Base-by-base conservation (phyloP, 108 stramenopile species). In the Discostella stelligeroides region DNA sequence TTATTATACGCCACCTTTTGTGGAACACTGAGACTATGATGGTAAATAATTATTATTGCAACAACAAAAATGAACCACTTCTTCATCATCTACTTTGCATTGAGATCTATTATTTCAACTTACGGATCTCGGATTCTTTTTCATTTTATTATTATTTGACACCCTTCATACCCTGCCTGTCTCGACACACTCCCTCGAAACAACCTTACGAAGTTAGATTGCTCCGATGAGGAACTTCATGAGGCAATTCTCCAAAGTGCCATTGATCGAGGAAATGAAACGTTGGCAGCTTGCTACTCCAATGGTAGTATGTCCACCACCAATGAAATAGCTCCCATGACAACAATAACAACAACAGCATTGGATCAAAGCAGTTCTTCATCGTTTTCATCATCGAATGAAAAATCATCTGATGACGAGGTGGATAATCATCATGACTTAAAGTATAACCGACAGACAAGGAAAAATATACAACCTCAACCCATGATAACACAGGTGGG, bases 401-500 rank as follows among this genome's bases (percentile, higher is more conserved):
- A 20, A 11, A 14, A 42, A 13, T 61, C 60, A 18, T 61, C 43
- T 9, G 43, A 17, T 3, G 34, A 34, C 5, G 34, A 3, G 34
- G 34, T 34, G 34, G 3, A n/a, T 9, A 15, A 15, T 9, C 46
- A 20, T 20, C 49, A 20, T 20, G 7, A 15, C 2, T 24, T 1
- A 4, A 18, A 47, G 7, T 4, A 47, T 2, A 18, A 47, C 46
- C 17, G 12, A 7, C 10, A 42, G 41, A 3, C 15, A 18, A 47
- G 2, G 8, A 47, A 3, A 18, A 18, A 47, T 15, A 3, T 18
- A 7, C 11, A 21, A 50, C 10, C 38, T 10, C 54, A 66, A 28
- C 53, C 25, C 45, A 81, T 88, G 81, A 63, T 77, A 40, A 79
- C 73, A 25, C 90, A 91, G 64, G 87, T 91, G 18, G 90, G 90